Evolutionary conservation across 2,329 filamentous ascomycete species (phyloP).

Genomic region (Akanthomyces muscarius): DNA sequence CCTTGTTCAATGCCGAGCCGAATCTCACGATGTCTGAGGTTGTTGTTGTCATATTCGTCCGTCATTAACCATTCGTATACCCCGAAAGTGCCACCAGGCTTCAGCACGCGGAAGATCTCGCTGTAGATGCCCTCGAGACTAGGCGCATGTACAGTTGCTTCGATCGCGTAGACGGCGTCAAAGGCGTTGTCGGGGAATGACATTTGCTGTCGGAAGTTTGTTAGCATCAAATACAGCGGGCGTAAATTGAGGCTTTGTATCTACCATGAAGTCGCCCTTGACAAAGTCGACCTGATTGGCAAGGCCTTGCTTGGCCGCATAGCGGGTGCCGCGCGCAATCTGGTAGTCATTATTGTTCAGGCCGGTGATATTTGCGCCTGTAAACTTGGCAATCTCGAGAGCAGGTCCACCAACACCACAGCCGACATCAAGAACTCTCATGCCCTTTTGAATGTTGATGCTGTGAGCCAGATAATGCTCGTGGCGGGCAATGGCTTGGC

Average conservation of each 20-base stretch:
- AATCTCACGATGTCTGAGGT: conserved; percentile 77
- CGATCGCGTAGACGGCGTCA: conserved; percentile 90
- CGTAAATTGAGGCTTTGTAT: too few relatives aligned
- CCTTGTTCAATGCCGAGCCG: conserved; percentile 88
- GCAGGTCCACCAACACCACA: conserved; percentile 97
- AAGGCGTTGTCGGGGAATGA: conserved; percentile 82
- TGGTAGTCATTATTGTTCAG: conserved; percentile 99
- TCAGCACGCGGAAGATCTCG: conserved; percentile 86
- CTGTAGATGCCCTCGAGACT: conserved; percentile 82
- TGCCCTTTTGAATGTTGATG: conserved; percentile 78
- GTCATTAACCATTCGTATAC: conserved; percentile 99
- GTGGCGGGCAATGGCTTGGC: conserved; percentile 87
- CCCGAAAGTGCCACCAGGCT: conserved; percentile 90
- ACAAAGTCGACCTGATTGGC: conserved; percentile 76
- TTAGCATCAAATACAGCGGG: too few relatives aligned
- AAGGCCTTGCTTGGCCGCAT: conserved; percentile 77
- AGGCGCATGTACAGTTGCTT: conserved; percentile 89
- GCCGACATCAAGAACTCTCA: conserved; percentile 90
- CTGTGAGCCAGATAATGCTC: conserved; percentile 94
- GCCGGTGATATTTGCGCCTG: conserved; percentile 80
- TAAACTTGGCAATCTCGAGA: conserved; percentile 93
- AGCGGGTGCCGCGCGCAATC: conserved; percentile 85
- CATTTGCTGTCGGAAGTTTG: conserved; percentile 59
- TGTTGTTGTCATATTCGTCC: conserved; percentile 82
- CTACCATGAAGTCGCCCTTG: conserved; percentile 67